These are phyloP conservation scores for Tolypocladium ovalisporum DNA, from an alignment of 2,329 filamentous ascomycete genomes.

Conservation along the genomic window DNA sequence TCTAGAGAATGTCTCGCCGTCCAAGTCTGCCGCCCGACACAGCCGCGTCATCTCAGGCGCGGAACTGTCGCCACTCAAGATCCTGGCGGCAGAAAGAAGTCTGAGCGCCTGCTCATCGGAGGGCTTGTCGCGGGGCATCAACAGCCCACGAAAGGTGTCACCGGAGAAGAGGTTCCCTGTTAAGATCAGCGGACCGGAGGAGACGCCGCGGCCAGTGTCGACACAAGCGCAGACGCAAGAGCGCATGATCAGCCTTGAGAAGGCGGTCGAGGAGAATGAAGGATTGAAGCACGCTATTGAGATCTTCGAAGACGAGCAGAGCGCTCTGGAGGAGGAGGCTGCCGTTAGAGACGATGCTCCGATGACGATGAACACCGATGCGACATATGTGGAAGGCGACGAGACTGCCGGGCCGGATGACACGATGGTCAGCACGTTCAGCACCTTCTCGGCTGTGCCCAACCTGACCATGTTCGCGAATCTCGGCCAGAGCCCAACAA, in stretches of 20 bases:
- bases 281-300: constrained; percentile 48
- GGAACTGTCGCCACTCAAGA: constrained; percentile 47
- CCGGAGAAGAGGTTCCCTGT: constrained; percentile 52
- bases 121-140: constrained; percentile 17
- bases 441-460: constrained; percentile 79
- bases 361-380: constrained; percentile 17
- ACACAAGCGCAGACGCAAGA: constrained; percentile 13
- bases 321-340: constrained; percentile 17
- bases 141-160: constrained; percentile 35
- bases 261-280: constrained; percentile 42
- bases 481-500: constrained; percentile 55
- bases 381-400: constrained; percentile 15
- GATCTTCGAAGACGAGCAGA: constrained; percentile 47
- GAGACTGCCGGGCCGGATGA: constrained; percentile 51
- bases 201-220: constrained; percentile 6
- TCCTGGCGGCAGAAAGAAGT: constrained; percentile 28
- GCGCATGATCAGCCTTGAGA: constrained; percentile 36
- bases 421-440: constrained; percentile 72
- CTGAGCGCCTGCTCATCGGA: constrained; percentile 8
- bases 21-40: constrained; percentile 28
- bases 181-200: constrained; percentile 32
- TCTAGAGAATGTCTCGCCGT: constrained; percentile 36
- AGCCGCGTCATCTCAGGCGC: constrained; percentile 46
- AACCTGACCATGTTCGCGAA: constrained; percentile 77
- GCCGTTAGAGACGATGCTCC: constrained; percentile 14